Conservation (phyloP, 2,329 filamentous ascomycete species). For the Pyricularia sp. region DNA sequence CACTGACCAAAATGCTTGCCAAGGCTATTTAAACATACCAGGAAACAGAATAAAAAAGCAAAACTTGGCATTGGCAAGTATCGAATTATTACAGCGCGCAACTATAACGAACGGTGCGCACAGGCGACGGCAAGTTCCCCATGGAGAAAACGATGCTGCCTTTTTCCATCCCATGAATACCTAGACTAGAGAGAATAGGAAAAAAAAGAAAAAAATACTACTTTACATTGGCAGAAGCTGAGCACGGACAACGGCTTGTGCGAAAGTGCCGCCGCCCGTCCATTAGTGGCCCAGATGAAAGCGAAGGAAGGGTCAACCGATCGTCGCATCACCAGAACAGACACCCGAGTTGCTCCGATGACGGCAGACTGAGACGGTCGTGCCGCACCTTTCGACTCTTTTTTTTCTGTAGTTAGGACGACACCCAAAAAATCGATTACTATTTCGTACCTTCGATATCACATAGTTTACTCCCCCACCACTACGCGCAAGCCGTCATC, state of each 20-base stretch:
- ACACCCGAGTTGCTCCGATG: neutral
- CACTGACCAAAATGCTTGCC: neutral
- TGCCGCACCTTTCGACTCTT: neutral
- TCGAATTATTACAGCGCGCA: neutral
- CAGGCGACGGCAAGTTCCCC: neutral
- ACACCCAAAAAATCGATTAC: neutral
- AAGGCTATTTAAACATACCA: neutral
- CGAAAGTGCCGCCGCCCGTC: neutral
- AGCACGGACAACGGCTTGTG: neutral
- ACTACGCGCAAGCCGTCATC: neutral
- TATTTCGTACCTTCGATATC: neutral
- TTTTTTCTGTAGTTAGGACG: neutral
- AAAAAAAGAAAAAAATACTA: neutral
- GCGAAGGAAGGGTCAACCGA: neutral
- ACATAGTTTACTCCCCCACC: neutral
- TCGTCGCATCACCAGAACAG: neutral
- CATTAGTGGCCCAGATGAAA: neutral
- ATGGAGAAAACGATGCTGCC: neutral
- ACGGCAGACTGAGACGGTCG: neutral
- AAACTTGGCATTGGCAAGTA: neutral
- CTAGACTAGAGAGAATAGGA: neutral
- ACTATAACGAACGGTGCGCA: neutral
- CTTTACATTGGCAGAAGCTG: neutral
- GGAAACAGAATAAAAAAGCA: neutral
- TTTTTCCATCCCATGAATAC: neutral